Evolutionary conservation across 1,284 basidiomycete species (phyloP), one percentile per base, ranked within the genome.

Genomic region (Leccinum variabile): DNA sequence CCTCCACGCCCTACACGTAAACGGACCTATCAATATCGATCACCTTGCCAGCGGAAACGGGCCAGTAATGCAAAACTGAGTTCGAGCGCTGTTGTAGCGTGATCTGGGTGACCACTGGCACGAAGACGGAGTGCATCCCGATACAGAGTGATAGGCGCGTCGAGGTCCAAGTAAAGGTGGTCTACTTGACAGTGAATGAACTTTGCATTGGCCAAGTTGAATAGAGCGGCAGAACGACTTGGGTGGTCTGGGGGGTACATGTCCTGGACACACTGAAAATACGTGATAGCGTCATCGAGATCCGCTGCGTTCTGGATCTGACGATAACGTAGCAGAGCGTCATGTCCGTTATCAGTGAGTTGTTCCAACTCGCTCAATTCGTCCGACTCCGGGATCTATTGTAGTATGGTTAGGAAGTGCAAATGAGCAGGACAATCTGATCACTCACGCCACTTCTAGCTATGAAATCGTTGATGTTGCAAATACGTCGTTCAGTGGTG

Each of bases 1-100:
- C 18, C 54, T 25, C 67, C 69, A 73, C 69, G 69, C 69, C 63
- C 46, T 56, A 18, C 18, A 18, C 18, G 18, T 18, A 18, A 18
- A 18, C 18, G 18, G 18, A 18, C 18, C 18, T 18, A 18, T 18
- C 18, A 18, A 18, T 18, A 18, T 18, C 18, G 18, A 18, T 49
- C 14, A n/a, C 44, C 14, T 6, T 22, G 44, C 44, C 44, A 22
- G 11, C n/a, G 44, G 44, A 49, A 22, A n/a, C 44, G 44, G 11
- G 9, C 9, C 9, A 49, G 44, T 11, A 49, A n/a, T 11, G 44
- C 44, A 11, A 49, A 22, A 22, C 44, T 7, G 11, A 49, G 44
- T 13, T 22, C 44, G 22, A 49, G n/a, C 10, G 44, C 44, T 11
- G 44, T 49, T 22, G 44, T 13, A 49, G 11, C 9, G n/a, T 49